phyloP scores from a whole-genome alignment of 306 rosid genomes.

The Comarum palustre region DNA sequence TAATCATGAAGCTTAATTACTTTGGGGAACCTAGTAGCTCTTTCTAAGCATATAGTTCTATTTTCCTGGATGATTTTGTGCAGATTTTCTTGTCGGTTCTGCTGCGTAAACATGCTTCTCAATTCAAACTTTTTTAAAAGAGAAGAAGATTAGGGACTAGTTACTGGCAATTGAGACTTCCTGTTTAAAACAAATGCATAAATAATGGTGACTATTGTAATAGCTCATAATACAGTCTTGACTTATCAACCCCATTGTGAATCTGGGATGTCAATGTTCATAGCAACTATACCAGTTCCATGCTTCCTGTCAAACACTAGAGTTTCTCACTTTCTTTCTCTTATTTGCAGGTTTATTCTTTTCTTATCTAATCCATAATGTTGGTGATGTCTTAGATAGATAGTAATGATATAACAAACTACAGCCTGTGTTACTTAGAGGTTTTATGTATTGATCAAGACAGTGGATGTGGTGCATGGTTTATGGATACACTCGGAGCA shows the following conservation, averaged over 20 bases:
- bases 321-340: neutral
- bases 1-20: constrained; percentile 1
- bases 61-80: constrained; percentile 9
- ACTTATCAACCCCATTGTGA: neutral
- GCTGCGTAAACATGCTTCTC: neutral
- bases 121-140: neutral
- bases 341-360: neutral
- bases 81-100: constrained; percentile 21
- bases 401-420: neutral
- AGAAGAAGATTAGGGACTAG: neutral
- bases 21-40: constrained; percentile 7
- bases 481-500: neutral
- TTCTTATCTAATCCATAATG: too few species aligned
- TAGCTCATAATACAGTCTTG: neutral
- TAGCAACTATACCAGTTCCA: neutral
- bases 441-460: neutral
- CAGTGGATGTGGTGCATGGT: neutral
- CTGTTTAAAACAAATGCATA: neutral
- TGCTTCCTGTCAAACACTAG: neutral
- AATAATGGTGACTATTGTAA: neutral
- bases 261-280: neutral
- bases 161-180: neutral
- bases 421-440: too few species aligned
- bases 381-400: neutral
- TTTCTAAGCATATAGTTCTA: neutral